Evolutionary conservation across 2,329 filamentous ascomycete genomes (phyloP), one percentile per base, ranked within the genome.

Genomic region (Cercospora berteroae): DNA sequence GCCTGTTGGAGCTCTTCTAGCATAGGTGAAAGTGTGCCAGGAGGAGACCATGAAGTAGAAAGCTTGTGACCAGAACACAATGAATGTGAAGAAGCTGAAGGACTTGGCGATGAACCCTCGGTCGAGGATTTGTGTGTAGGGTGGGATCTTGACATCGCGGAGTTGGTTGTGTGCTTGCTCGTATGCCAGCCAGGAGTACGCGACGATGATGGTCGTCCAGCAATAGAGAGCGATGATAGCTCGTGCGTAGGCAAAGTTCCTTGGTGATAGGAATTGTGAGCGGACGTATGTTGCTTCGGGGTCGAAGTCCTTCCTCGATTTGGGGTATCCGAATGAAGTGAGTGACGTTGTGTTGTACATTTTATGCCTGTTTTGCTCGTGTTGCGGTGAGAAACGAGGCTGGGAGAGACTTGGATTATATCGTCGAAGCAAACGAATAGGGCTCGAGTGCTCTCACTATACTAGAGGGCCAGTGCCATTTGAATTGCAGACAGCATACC

Each of bases 31-130:
- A 4, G 68, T 68, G 42, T 70, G 68, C 16, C 63, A 68, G 9
- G 63, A 63, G 3, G 68, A 66, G 16, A 70, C 39, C 13, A 56
- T 61, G 31, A 66, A 70, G 52, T 70, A 68, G 52, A 70, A 68
- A 10, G 66, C 63, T 61, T 66, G 50, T 18, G 63, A 62, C 68
- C 68, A 70, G 27, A 52, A 70, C 6, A 64, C 68, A 27, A 70
- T 52, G 52, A 68, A 70, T 29, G 68, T 68, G 57, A 70, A 66
- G 60, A 66, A 68, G 66, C 68, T 70, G 63, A 70, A 68, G 5
- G 63, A 66, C 27, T 68, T 67, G 23, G 62, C 66, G 27, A 67
- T 65, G 52, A 63, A 68, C 8, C 57, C 44, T 27, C 59, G 25
- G 9, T 59, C 68, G 39, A 61, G 63, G 12, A 67, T 48, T 16